A percentile compares a stretch with the other conserved stretches of the same genome.
Evolutionary conservation across 1,284 basidiomycete species (phyloP).

Genomic region (Phylloboletellus chloephorus): DNA sequence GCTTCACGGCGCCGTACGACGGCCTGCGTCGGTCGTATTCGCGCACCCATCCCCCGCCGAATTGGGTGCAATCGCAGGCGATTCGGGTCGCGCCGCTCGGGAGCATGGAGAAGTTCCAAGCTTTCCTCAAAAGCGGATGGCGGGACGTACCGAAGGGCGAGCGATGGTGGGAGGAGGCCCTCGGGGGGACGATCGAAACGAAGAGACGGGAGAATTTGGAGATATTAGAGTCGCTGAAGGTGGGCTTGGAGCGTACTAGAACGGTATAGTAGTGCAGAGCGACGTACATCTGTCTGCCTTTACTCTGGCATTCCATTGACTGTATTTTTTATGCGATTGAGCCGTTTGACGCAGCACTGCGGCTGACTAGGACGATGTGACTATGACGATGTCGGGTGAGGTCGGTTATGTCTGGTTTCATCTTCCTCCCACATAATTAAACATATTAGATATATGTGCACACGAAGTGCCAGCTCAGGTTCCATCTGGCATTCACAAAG

Average conservation of each 20-base stretch:
- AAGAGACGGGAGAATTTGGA: conserved; percentile 39
- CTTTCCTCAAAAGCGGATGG: conserved; percentile 54
- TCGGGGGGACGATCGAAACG: conserved; percentile 47
- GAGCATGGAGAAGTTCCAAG: conserved; percentile 36
- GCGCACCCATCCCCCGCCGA: conserved; percentile 46
- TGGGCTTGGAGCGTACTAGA: conserved; percentile 39
- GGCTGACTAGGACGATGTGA: no score
- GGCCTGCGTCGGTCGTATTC: conserved; percentile 32
- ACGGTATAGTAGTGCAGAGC: no score
- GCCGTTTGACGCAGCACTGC: no score
- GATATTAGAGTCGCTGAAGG: conserved; percentile 38
- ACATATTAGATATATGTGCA: no score
- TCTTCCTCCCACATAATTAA: no score
- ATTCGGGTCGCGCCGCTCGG: conserved; percentile 36
- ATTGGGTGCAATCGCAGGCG: conserved; percentile 42
- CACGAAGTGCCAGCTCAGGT: no score
- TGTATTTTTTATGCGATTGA: no score
- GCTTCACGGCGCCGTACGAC: conserved; percentile 38
- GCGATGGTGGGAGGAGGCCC: conserved; percentile 62
- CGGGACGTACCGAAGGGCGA: conserved; percentile 45
- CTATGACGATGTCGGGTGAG: no score
- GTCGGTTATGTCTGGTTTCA: no score
- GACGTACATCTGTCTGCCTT: no score
- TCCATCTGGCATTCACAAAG: no score
- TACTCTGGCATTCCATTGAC: no score